phyloP scores from a whole-genome alignment of 441 rosid species.

The Erodium texanum region DNA sequence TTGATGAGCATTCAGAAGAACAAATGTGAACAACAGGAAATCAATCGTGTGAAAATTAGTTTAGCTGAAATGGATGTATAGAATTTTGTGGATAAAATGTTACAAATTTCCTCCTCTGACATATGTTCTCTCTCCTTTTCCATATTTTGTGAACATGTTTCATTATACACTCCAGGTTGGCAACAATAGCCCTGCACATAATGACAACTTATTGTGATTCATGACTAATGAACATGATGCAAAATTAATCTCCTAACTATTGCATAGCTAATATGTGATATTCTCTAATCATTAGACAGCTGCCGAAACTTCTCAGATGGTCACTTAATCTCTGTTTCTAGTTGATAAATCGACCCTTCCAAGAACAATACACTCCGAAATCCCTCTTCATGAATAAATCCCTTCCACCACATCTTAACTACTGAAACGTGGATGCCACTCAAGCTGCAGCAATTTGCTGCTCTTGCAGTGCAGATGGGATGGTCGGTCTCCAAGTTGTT shows the following conservation, averaged over 20 bases:
- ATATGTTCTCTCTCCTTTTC: background rate
- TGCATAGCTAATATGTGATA: background rate
- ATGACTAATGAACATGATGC: background rate
- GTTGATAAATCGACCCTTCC: background rate
- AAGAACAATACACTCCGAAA: background rate
- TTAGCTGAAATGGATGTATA: background rate
- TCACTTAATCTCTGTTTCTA: background rate
- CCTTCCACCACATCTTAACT: background rate
- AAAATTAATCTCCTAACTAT: background rate
- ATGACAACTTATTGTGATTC: background rate
- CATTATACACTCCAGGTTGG: background rate
- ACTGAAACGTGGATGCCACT: background rate
- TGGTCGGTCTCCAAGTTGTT: constrained; percentile 89
- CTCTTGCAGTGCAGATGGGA: constrained; percentile 67
- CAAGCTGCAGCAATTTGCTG: constrained; percentile 30
- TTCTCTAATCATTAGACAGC: background rate
- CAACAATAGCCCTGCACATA: background rate
- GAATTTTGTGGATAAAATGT: background rate
- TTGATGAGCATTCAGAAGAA: background rate
- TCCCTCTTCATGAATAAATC: background rate
- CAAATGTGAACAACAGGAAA: background rate
- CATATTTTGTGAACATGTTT: background rate
- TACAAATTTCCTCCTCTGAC: background rate
- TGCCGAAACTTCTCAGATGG: background rate
- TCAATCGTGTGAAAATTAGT: background rate